Evolutionary conservation across 176 grass and related monocot genomes (phyloP), one percentile per base, ranked within the genome.

Genomic region (Ananas comosus): DNA sequence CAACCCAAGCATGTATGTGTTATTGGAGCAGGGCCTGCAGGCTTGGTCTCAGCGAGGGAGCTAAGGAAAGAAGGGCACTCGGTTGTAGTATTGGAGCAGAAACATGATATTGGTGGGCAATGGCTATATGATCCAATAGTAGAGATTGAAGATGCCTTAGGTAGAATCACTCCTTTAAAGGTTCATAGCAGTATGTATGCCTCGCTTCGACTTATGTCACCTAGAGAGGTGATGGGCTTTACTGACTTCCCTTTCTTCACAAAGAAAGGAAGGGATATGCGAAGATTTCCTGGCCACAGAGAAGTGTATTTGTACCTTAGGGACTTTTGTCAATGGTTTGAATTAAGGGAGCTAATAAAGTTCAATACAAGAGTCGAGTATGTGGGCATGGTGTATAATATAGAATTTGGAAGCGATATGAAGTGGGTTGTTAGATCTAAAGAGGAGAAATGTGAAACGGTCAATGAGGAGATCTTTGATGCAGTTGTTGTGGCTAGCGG

Each of bases 81-180:
- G 7, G 77, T 88, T 11, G 69, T 74, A 11, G 72, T 88, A 11
- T 11, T 88, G 53, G 85, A 88, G 73, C 73, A 84, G 71, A 63
- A 49, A n/a, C 10, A 10, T 23, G 72, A 67, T 24, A 70, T 78
- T 1, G 85, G 85, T 28, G 77, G 85, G n/a, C 69, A 77, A 51
- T 88, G 85, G 85, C 70, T 88, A 51, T 88, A 84, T 53, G 77
- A 81, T 29, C 22, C 77, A 1, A 12, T 0, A 0, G 33, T 23
- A 56, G 69, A 84, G 49, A 52, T 0, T 6, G 51, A 49, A 27
- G 66, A 76, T 29, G 53, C 61, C 8, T 56, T 82, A 0, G 80
- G 76, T 14, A 19, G 52, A 17, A 4, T 12, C 13, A 33, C 47
- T n/a, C 78, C 66, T 56, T 73, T 13, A 17, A 56, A 49, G 23